Evolutionary conservation across 768 basidiomycete genomes (phyloP), one percentile per base, ranked within the genome.

Genomic region (Auricularia sp.): DNA sequence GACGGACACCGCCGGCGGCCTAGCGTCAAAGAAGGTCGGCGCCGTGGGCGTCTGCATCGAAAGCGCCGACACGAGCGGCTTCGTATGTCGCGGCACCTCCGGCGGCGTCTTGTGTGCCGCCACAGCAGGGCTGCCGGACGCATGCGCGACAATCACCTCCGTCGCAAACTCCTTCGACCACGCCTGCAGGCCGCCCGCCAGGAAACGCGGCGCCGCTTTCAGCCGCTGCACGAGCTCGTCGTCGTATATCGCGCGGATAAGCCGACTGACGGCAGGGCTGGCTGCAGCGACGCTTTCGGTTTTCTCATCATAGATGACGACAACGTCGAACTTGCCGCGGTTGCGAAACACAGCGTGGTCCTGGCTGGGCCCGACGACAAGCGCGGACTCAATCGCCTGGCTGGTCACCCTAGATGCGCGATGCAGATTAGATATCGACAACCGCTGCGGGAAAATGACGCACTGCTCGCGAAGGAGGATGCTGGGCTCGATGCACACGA

Each of bases 281-380:
- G 77, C 73, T 3, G 74, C 72, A 2, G 80, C 82, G 62, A 84
- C 80, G 18, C 77, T 73, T 63, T 82, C 79, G 58, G 90, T 86
- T 36, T 78, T 73, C 61, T 81, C 70, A 73, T 98, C 95, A 73
- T 94, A 94, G 3, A 98, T 77, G 16, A 87, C 90, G 33, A 99
- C 85, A 23, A 95, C 74, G 68, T 97, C 94, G 72, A 91, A 96
- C 69, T 89, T 87, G 70, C 93, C 84, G 47, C 96, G 89, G 66
- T 92, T 89, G 51, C 77, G 73, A 73, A 98, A 98, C n/a, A 90
- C 78, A 2, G 80, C 79, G 56, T 78, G 79, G 74, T 98, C 95
- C 44, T 81, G 72, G 43, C 80, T 78, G 1, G 95, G 91, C 0
- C 84, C 85, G 39, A 91, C 77, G 3, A 83, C 76, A 64, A 97